Evolutionary conservation across 2,329 filamentous ascomycete genomes (phyloP), one percentile per base, ranked within the genome.

Genomic region (Diaporthe citriasiana): DNA sequence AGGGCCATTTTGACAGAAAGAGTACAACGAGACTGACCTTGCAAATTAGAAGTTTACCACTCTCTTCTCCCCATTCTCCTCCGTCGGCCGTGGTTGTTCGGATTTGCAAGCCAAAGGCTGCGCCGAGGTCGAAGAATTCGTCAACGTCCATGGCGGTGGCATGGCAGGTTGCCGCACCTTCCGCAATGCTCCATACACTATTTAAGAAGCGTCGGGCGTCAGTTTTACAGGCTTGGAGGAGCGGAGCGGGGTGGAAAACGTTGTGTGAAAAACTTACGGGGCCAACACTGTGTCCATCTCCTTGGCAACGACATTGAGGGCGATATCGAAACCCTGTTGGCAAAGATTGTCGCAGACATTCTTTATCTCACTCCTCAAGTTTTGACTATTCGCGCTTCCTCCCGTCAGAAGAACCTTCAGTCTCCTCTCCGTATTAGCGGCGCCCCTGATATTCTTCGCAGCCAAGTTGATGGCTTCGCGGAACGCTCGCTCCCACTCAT

Each of bases 61-160:
- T 40, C 2, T 70, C 51, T 30, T 27, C 5, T 2, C n/a, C 30
- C 51, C 66, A 70, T 12, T 70, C 22, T 25, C 27, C 51, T 4
- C 12, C 27, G 5, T 35, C 7, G 10, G 8, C 25, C 1, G 17
- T 45, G 12, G 25, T n/a, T 1, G 25, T 70, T 9, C 51, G 38
- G 19, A 45, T 57, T 13, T 56, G 66, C 38, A 70, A 17, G 6
- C 35, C 66, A 12, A 70, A n/a, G 25, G 51, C 66, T 17, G 51
- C 66, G 9, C 66, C 66, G 27, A 42, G 50, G 10, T 57, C 51
- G 51, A 70, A 70, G 66, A 70, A 70, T 19, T 47, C 66, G 15
- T 70, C 66, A 15, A 45, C 51, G 15, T 70, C 51, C 66, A 70
- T 70, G 6, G 66, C n/a, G 22, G 51, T 42, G 12, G 66, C 66